phyloP scores from a whole-genome alignment of 305 asterid species.

The Lippia alba region DNA sequence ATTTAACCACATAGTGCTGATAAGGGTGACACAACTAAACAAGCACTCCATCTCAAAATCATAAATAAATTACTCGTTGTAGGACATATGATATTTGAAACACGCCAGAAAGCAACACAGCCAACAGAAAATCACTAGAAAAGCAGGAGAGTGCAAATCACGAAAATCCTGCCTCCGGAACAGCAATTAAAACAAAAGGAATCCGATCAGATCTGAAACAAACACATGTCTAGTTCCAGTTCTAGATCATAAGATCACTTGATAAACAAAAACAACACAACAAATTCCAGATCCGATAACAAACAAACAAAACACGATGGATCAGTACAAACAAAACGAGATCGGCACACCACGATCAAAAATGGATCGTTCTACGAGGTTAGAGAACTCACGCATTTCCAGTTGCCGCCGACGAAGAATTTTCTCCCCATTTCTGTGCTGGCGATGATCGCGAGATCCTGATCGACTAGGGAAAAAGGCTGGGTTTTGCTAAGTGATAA shows the following conservation, averaged over 20 bases:
- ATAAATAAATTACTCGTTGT: slow-evolving; percentile 3
- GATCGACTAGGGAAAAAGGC: slow-evolving; percentile 32
- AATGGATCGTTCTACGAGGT: slow-evolving; percentile 12
- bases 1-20: neutral
- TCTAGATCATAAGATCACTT: neutral
- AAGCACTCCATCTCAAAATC: slow-evolving; percentile 1
- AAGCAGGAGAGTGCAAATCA: neutral
- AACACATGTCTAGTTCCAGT: neutral
- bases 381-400: slow-evolving; percentile 90
- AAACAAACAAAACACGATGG: neutral
- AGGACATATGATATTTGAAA: neutral
- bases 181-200: neutral
- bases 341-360: neutral
- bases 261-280: too few species aligned
- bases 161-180: neutral
- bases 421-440: slow-evolving; percentile 68
- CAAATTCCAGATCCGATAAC: neutral
- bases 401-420: slow-evolving; percentile 99
- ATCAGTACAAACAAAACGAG: slow-evolving; percentile 35
- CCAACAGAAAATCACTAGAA: neutral
- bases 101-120: slow-evolving; percentile 14
- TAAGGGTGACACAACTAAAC: slow-evolving; percentile 11
- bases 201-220: slow-evolving; percentile 32
- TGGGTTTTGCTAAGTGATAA: slow-evolving; percentile 25
- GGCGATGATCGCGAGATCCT: slow-evolving; percentile 48